Conservation (phyloP, 139 green algal species). For the Axilococcus clingmanii region DNA sequence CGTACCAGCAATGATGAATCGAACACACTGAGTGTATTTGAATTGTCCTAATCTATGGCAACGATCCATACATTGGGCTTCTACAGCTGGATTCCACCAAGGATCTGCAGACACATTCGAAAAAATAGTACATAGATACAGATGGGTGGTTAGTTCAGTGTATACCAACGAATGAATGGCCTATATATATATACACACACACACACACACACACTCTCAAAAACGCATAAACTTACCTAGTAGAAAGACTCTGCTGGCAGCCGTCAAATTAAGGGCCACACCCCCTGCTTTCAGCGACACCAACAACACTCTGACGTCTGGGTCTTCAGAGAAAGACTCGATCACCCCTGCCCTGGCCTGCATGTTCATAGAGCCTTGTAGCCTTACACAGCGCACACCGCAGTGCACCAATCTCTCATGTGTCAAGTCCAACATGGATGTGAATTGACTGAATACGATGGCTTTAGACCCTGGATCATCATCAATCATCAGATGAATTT, state of each 20-base stretch:
- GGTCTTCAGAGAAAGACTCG: conserved; percentile 65
- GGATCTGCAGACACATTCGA: no score
- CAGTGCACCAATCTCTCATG: conserved; percentile 34
- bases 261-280: conserved; percentile 83
- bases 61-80: conserved; percentile 80
- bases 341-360: conserved; percentile 64
- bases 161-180: conserved; percentile 1
- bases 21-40: conserved; percentile 71
- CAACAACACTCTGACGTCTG: conserved; percentile 59
- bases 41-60: conserved; percentile 82
- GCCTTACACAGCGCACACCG: conserved; percentile 63
- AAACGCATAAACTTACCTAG: no score
- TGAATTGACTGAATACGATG: conserved; percentile 94
- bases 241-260: conserved; percentile 81
- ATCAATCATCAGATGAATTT: conserved; percentile 44
- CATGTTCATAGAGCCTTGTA: conserved; percentile 78
- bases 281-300: conserved; percentile 78
- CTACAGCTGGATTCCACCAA: conserved; percentile 69
- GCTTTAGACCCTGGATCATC: conserved; percentile 68
- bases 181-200: conserved; percentile 32
- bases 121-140: conserved; percentile 33
- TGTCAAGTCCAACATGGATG: conserved; percentile 80
- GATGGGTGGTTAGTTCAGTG: not conserved
- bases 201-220: conserved; percentile 28
- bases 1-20: conserved; percentile 76